phyloP scores from a whole-genome alignment of 2,329 filamentous ascomycete genomes.

The Bipolaris oryzae region DNA sequence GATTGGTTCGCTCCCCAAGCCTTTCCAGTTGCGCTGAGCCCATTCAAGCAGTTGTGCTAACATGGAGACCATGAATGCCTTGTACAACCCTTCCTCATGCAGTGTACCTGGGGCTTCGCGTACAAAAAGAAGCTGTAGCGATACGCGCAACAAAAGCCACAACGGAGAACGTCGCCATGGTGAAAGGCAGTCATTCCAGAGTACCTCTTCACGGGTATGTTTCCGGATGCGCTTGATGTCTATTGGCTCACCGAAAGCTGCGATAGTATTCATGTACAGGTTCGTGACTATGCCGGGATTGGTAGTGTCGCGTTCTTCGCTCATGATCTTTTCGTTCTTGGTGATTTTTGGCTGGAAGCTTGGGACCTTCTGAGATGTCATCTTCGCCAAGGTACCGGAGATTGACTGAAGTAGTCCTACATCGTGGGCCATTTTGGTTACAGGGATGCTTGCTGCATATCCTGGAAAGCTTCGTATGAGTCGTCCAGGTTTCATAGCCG shows the following conservation, averaged over 20 bases:
- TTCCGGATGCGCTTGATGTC: constrained; percentile 53
- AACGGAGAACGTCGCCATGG: constrained; percentile 61
- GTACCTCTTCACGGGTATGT: constrained; percentile 61
- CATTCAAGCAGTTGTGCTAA: constrained; percentile 51
- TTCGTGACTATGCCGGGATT: constrained; percentile 61
- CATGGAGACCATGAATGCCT: constrained; percentile 58
- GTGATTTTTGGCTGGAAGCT: constrained; percentile 43
- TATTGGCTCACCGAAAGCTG: constrained; percentile 43
- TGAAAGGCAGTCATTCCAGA: constrained; percentile 47
- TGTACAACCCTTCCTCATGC: constrained; percentile 50
- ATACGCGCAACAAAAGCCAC: constrained; percentile 63
- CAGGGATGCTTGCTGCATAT: constrained; percentile 42
- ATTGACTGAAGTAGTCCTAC: constrained; percentile 30
- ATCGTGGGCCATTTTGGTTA: constrained; percentile 23
- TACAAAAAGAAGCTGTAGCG: constrained; percentile 50
- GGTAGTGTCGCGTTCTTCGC: constrained; percentile 57
- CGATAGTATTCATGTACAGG: constrained; percentile 52
- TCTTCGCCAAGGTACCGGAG: constrained; percentile 40
- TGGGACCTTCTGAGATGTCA: constrained; percentile 45
- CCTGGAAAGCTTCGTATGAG: constrained; percentile 56
- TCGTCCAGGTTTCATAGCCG: constrained; percentile 50
- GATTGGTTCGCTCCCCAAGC: constrained; percentile 16
- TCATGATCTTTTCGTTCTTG: constrained; percentile 49
- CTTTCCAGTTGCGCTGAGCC: constrained; percentile 1
- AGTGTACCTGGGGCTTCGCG: constrained; percentile 26